Conservation (phyloP, 2,329 filamentous ascomycete species). For the Penicillium sp. region DNA sequence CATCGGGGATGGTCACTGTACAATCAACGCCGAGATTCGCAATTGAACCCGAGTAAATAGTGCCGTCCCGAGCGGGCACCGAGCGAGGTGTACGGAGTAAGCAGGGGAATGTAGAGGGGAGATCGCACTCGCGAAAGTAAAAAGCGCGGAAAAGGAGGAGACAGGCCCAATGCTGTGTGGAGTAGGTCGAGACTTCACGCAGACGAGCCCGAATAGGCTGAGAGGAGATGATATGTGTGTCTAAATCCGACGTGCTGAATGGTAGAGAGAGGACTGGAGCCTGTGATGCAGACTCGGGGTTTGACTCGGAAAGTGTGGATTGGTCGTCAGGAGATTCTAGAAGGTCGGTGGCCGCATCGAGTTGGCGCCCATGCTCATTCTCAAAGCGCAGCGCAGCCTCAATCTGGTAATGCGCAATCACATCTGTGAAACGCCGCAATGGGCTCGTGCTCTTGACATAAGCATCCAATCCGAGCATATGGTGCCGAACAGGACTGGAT, state of each 20-base stretch:
- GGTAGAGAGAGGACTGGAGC: slow-evolving; percentile 36
- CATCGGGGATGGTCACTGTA: slow-evolving; percentile 22
- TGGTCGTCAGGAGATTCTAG: slow-evolving; percentile 2
- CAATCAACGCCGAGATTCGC: slow-evolving; percentile 31
- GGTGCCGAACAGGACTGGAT: slow-evolving; percentile 46
- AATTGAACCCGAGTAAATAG: slow-evolving; percentile 28
- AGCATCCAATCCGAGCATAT: slow-evolving; percentile 46
- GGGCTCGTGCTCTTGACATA: slow-evolving; percentile 58
- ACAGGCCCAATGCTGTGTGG: slow-evolving; percentile 46
- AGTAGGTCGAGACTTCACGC: slow-evolving; percentile 35
- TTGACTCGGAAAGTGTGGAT: not conserved
- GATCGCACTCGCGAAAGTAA: slow-evolving; percentile 48
- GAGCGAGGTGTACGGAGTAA: slow-evolving; percentile 27
- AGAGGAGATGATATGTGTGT: slow-evolving; percentile 44
- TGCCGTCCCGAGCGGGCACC: slow-evolving; percentile 20
- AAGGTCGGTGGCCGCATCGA: slow-evolving; percentile 30
- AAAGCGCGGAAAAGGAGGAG: slow-evolving; percentile 54
- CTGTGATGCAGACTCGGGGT: not conserved
- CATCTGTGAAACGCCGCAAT: slow-evolving; percentile 55
- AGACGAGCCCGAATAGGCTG: slow-evolving; percentile 40
- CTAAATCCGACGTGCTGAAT: slow-evolving; percentile 46
- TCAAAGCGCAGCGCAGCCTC: slow-evolving; percentile 57
- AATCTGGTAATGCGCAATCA: slow-evolving; percentile 60
- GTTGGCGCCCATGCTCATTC: slow-evolving; percentile 40
- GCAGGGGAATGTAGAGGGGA: slow-evolving; percentile 47